These are phyloP conservation scores for Eutrema yunnanense DNA, from an alignment of 345 rosid genomes.

Conservation along the genomic window DNA sequence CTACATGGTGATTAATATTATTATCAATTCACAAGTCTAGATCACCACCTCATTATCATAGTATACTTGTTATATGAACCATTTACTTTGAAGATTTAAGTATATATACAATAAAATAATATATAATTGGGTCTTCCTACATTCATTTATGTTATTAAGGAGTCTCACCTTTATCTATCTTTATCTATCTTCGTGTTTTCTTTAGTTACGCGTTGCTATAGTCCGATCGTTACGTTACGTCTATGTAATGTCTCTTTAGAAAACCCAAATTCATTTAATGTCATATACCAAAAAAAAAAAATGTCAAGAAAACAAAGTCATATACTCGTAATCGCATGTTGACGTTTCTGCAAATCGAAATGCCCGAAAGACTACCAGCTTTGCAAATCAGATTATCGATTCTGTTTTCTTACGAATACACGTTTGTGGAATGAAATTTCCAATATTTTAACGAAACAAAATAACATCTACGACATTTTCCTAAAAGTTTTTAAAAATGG, in stretches of 20 bases:
- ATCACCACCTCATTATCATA: not conserved
- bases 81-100: not conserved
- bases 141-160: not conserved
- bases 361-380: not conserved
- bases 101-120: not conserved
- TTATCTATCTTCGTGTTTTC: not conserved
- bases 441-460: not conserved
- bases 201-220: conserved; percentile 18
- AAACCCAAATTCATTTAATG: conserved; percentile 4
- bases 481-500: not conserved
- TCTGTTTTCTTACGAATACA: not conserved
- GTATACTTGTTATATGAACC: not conserved
- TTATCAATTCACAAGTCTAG: conserved; percentile 6
- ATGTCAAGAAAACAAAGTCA: conserved; percentile 2
- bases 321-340: not conserved
- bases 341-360: conserved; percentile 8
- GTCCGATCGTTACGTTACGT: conserved; percentile 13
- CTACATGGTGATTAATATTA: conserved; percentile 3
- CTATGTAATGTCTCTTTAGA: conserved; percentile 12
- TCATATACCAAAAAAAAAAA: not conserved
- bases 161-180: conserved; percentile 15
- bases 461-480: not conserved
- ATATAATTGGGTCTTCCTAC: not conserved
- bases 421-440: not conserved
- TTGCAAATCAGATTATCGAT: not conserved